Evolutionary conservation across 805 yeast species (phyloP), one percentile per base, ranked within the genome.

Genomic region (Wickerhamomyces bovis): DNA sequence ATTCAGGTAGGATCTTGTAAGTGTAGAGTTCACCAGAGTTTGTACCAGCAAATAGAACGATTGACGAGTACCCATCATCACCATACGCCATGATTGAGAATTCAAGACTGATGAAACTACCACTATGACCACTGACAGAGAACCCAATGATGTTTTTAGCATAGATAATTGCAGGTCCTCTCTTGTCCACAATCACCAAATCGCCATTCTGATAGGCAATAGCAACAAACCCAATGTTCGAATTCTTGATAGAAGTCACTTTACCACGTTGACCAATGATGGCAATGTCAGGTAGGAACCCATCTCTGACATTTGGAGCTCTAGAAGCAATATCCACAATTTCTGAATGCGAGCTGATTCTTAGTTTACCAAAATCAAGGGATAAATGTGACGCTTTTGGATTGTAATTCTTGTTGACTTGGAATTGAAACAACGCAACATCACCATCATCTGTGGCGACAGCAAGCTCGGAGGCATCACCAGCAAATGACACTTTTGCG

Each of bases 171-270:
- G 87, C 89, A 0, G 90, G 90, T 70, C 86, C 86, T 48, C 97
- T 73, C 46, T 86, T 71, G 65, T 92, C 97, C 48, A 90, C 68
- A 0, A 92, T 80, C 2, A 83, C 65, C 16, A 92, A 51, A 31
- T 79, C 73, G n/a, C 98, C 97, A 13, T 81, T 75, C 41, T 75
- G 75, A 62, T 85, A 89, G 1, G 86, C 95, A 38, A 87, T 70
- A 0, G 85, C 94, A 9, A 85, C 86, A 67, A 94, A 90, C 0
- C 97, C 97, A 42, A 89, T 72, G 52, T 83, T 76, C 50, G 90
- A 82, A 62, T 85, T 77, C 45, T 76, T 72, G 42, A 90, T 50
- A 1, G 86, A 76, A 0, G 90, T 70, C 10, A 86, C 81, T 4
- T 61, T 61, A 0, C 81, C 79, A 43, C 64, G 59, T 33, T 66